Conservation (phyloP, 2,329 filamentous ascomycete species). For the Phoma herbarum region DNA sequence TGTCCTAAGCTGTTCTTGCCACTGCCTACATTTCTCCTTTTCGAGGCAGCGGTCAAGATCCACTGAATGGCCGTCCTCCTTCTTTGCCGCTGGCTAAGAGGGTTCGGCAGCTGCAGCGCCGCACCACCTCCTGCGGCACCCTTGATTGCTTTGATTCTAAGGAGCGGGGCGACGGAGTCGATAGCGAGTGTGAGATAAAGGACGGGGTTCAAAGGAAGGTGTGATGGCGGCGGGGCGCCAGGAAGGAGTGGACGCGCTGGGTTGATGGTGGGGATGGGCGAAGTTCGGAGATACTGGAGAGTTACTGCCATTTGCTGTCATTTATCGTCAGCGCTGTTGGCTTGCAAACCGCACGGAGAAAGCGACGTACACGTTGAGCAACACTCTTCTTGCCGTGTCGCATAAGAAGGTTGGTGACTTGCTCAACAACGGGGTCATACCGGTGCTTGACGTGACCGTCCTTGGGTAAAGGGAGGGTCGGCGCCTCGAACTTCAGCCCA, state of each 20-base stretch:
- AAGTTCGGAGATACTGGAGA: conserved; percentile 83
- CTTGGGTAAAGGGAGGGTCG: conserved; percentile 70
- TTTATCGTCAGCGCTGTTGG: conserved; percentile 10
- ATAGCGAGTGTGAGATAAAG: conserved; percentile 89
- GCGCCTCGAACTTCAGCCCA: conserved; percentile 82
- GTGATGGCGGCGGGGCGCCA: conserved; percentile 76
- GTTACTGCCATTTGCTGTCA: conserved; percentile 82
- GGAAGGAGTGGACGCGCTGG: conserved; percentile 76
- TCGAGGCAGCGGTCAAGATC: conserved; percentile 86
- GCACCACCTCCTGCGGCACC: conserved; percentile 87
- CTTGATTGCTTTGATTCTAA: conserved; percentile 78
- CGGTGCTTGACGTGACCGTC: conserved; percentile 75
- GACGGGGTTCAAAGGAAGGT: conserved; percentile 88
- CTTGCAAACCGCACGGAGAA: conserved; percentile 6
- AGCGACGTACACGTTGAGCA: conserved; percentile 79
- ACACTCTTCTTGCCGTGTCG: conserved; percentile 85
- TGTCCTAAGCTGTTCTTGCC: conserved; percentile 77
- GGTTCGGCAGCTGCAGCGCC: conserved; percentile 82
- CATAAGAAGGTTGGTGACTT: conserved; percentile 93
- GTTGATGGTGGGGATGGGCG: conserved; percentile 79
- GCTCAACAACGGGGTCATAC: conserved; percentile 84
- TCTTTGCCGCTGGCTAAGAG: conserved; percentile 77
- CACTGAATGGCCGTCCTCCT: conserved; percentile 82
- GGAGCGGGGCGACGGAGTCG: conserved; percentile 89
- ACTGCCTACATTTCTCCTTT: conserved; percentile 76